Evolutionary conservation across 108 stramenopile species (phyloP), one percentile per base, ranked within the genome.

Genomic region (Discostella stelligeroides): DNA sequence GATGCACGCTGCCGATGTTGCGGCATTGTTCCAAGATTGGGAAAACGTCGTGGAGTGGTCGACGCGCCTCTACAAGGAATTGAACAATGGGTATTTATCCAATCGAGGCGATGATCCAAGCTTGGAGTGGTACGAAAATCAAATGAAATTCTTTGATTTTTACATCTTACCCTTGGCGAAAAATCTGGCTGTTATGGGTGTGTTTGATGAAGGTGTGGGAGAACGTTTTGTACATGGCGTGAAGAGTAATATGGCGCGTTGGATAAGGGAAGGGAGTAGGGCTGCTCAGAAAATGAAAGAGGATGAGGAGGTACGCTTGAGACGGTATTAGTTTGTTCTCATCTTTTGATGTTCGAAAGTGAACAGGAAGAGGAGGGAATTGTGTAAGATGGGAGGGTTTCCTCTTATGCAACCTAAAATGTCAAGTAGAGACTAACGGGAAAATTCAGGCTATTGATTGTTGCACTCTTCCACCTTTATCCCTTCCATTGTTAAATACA

Each of bases 131-230:
- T 89, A 79, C 76, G 76, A 86, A 18, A 87, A 87, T 55, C 92
- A 92, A 56, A 63, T 74, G 63, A 81, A 70, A 88, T 91, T 94
- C 50, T 75, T 94, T 60, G 92, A 94, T 57, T 84, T 70, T 28
- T 94, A 94, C 50, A 59, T 85, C 12, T 70, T 86, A 71, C 90
- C 90, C 13, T 59, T 91, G 61, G 85, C 87, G n/a, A 75, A 82
- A 14, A 74, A 69, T 55, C 62, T 91, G 46, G 84, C 82, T 29
- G 87, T 86, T 46, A 84, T 79, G 14, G 87, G 87, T 8, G 79
- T 85, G 27, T 91, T 86, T 72, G 87, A 84, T n/a, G 34, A 34
- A 20, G 49, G 39, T 4, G 60, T 53, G 7, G 78, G 78, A 27
- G 27, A 63, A 13, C 54, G 27, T 24, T 53, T 63, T 53, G 50